A percentile compares a stretch with the other conserved stretches of the same genome.
phyloP scores from a whole-genome alignment of 257 asterid genomes.

The Solanum virginianum region DNA sequence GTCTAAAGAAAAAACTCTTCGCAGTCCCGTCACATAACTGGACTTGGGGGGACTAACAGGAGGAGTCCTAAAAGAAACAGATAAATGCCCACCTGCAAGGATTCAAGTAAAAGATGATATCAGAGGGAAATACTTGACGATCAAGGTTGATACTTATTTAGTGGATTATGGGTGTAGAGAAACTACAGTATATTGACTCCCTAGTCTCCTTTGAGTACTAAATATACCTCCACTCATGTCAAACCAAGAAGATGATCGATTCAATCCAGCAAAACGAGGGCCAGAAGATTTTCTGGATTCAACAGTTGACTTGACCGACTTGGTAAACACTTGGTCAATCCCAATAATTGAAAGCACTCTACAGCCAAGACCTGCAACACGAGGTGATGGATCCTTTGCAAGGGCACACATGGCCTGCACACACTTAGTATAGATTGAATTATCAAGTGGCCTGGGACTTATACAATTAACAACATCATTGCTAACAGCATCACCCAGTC shows the following conservation, averaged over 20 bases:
- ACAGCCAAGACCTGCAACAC: conserved; percentile 79
- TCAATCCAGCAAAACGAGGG: conserved; percentile 58
- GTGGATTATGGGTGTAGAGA: neutral
- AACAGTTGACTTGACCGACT: conserved; percentile 45
- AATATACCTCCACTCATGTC: conserved; percentile 71
- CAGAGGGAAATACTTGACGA: neutral
- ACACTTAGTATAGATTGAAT: conserved; percentile 65
- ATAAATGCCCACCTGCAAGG: conserved; percentile 55
- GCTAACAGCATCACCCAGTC: conserved; percentile 38
- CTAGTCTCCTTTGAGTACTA: neutral
- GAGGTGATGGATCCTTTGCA: conserved; percentile 97
- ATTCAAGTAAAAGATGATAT: neutral
- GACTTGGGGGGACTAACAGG: conserved; percentile 98
- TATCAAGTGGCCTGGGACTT: conserved; percentile 46
- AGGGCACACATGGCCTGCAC: conserved; percentile 75
- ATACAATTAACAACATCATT: conserved; percentile 59
- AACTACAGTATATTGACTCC: neutral
- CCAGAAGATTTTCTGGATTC: conserved; percentile 33
- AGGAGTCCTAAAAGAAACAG: conserved; percentile 86
- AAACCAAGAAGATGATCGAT: conserved; percentile 91
- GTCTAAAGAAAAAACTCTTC: conserved; percentile 94
- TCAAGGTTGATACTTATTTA: neutral
- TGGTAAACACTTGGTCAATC: conserved; percentile 83
- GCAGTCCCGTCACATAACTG: conserved; percentile 68
- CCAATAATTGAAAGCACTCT: conserved; percentile 79